Evolutionary conservation across 345 rosid species (phyloP).

Genomic region (Microcos paniculata): DNA sequence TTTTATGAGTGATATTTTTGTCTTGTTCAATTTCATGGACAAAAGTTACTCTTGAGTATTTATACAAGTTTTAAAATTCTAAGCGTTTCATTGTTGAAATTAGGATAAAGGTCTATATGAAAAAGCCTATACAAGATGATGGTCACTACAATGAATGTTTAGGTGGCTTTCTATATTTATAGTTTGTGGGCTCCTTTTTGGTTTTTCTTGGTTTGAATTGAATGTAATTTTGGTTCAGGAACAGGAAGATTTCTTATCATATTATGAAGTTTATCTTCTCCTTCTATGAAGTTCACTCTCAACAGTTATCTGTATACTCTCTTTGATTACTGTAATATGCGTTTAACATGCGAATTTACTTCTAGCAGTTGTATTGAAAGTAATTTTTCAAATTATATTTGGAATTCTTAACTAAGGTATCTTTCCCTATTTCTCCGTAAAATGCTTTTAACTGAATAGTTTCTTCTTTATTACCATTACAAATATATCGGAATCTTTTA

Average conservation of each 20-base stretch:
- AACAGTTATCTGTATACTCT: background rate
- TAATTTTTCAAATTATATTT: background rate
- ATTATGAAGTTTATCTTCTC: background rate
- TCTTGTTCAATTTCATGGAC: background rate
- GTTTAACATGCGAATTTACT: background rate
- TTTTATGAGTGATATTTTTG: background rate
- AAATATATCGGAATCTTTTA: background rate
- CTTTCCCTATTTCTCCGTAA: background rate
- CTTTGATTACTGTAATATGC: background rate
- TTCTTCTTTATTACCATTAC: background rate
- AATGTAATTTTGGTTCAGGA: background rate
- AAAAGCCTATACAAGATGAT: background rate
- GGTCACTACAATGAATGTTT: background rate
- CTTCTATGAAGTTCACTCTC: background rate
- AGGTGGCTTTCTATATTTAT: background rate
- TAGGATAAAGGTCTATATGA: background rate
- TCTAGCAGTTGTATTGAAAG: background rate
- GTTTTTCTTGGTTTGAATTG: background rate
- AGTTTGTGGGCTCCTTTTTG: background rate
- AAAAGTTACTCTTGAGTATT: background rate
- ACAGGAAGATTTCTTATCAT: background rate
- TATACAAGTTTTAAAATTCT: background rate
- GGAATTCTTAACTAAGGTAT: background rate
- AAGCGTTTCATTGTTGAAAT: background rate
- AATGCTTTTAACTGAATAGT: background rate